Percentiles rank a stretch among this genome's conserved stretches.
These are phyloP conservation scores for Aspergillus sp. DNA, from an alignment of 2,329 filamentous ascomycete genomes.

Conservation along the genomic window DNA sequence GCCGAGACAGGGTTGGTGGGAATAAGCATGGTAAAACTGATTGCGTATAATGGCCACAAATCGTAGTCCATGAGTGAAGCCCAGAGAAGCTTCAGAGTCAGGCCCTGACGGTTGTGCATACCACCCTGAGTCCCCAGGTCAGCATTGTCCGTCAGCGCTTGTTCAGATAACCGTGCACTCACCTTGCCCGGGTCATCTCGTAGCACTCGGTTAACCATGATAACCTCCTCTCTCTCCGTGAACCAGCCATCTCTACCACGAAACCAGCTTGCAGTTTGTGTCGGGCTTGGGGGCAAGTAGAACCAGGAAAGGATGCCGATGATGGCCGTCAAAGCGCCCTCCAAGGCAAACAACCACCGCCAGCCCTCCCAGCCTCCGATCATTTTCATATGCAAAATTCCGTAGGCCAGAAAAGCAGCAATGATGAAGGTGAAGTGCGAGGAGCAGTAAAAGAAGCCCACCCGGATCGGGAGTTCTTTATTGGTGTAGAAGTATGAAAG, in stretches of 20 bases:
- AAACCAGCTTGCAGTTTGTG: conserved; percentile 60
- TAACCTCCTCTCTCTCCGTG: conserved; percentile 50
- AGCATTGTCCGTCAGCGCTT: too few relatives aligned
- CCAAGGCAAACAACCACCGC: conserved; percentile 4
- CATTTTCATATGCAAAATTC: not conserved
- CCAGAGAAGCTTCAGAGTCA: conserved; percentile 33
- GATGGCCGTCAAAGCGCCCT: conserved; percentile 41
- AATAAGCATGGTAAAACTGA: conserved; percentile 53
- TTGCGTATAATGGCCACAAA: conserved; percentile 54
- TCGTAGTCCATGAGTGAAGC: conserved; percentile 48
- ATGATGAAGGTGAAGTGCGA: not conserved
- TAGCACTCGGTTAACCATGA: conserved; percentile 43
- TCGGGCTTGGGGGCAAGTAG: conserved; percentile 46
- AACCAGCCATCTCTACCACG: conserved; percentile 63
- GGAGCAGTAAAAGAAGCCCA: not conserved
- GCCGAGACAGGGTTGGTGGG: conserved; percentile 43
- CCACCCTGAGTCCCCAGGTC: conserved; percentile 4
- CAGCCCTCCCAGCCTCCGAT: not conserved
- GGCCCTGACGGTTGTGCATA: conserved; percentile 34
- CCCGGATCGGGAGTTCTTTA: not conserved
- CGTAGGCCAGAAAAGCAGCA: not conserved
- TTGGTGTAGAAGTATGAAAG: not conserved
- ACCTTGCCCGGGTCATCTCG: conserved; percentile 46
- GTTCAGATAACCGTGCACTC: too few relatives aligned
- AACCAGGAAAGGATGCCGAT: conserved; percentile 54